Percentiles rank a stretch among this genome's conserved stretches.
Conservation (phyloP, 2,329 filamentous ascomycete genomes). For the Fusarium staphyleae region DNA sequence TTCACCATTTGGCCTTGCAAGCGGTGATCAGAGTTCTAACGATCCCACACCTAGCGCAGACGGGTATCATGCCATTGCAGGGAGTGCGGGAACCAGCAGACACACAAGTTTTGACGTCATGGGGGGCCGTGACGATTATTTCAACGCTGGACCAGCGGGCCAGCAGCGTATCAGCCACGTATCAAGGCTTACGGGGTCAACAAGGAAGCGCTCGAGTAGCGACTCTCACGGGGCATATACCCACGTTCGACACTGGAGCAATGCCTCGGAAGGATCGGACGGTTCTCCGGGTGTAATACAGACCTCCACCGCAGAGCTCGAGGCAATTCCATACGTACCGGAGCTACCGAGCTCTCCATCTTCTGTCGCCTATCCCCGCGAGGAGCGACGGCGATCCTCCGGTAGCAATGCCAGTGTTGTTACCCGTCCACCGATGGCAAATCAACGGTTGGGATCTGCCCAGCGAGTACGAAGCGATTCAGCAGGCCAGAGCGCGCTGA, state of each 20-base stretch:
- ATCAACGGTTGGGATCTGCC: conserved; percentile 43
- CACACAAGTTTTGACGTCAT: conserved; percentile 43
- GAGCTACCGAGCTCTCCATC: conserved; percentile 48
- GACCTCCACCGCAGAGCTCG: conserved; percentile 47
- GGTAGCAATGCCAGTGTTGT: conserved; percentile 31
- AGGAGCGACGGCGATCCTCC: conserved; percentile 41
- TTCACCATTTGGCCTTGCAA: conserved; percentile 32
- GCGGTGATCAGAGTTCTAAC: conserved; percentile 41
- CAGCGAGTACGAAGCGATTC: conserved; percentile 38
- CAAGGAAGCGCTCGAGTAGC: conserved; percentile 43
- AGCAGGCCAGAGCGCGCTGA: conserved; percentile 30
- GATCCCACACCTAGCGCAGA: conserved; percentile 38
- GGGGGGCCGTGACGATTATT: conserved; percentile 41
- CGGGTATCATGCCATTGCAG: conserved; percentile 36
- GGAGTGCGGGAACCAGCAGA: conserved; percentile 38
- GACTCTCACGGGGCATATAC: conserved; percentile 49
- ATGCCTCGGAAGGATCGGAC: conserved; percentile 53
- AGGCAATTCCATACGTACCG: conserved; percentile 44
- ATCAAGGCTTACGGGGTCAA: conserved; percentile 34
- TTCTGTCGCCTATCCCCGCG: conserved; percentile 24
- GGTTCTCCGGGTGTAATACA: conserved; percentile 40
- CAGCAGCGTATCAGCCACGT: conserved; percentile 30
- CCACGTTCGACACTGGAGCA: conserved; percentile 53
- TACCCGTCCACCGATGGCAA: conserved; percentile 36
- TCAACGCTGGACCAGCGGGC: conserved; percentile 29